A percentile compares a stretch with the other conserved stretches of the same genome.
phyloP scores from a whole-genome alignment of 1,284 basidiomycete genomes.

The Mycena sp. region DNA sequence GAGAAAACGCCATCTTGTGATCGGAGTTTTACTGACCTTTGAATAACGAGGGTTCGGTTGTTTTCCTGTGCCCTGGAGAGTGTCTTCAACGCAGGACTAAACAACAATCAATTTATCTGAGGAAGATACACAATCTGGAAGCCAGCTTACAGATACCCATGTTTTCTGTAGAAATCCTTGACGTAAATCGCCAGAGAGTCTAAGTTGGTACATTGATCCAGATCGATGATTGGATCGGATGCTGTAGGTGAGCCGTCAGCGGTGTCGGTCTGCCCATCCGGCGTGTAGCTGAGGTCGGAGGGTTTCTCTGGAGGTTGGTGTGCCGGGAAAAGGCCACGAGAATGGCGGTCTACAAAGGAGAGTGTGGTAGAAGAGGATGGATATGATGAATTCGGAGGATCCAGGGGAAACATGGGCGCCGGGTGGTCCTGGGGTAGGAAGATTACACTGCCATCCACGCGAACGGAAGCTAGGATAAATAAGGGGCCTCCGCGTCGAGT shows the following conservation, averaged over 20 bases:
- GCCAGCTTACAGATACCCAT: conserved; percentile 4
- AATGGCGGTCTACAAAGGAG: conserved; percentile 8
- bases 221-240: background rate
- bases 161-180: background rate
- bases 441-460: too few species aligned
- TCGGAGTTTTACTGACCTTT: background rate
- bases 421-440: too few species aligned
- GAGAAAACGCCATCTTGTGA: background rate
- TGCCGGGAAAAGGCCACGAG: background rate
- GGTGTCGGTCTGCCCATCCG: too few species aligned
- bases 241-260: background rate
- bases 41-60: background rate
- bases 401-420: too few species aligned
- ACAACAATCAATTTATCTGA: background rate
- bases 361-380: background rate
- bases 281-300: background rate
- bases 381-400: too few species aligned
- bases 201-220: background rate
- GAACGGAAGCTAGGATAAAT: too few species aligned
- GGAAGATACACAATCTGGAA: too few species aligned
- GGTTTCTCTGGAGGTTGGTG: conserved; percentile 2
- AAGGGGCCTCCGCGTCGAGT: too few species aligned
- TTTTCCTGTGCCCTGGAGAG: background rate
- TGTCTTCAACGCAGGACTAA: conserved; percentile 6
- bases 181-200: background rate